Base-by-base conservation (phyloP, 2,329 filamentous ascomycete genomes). In the Diaporthe sp. region DNA sequence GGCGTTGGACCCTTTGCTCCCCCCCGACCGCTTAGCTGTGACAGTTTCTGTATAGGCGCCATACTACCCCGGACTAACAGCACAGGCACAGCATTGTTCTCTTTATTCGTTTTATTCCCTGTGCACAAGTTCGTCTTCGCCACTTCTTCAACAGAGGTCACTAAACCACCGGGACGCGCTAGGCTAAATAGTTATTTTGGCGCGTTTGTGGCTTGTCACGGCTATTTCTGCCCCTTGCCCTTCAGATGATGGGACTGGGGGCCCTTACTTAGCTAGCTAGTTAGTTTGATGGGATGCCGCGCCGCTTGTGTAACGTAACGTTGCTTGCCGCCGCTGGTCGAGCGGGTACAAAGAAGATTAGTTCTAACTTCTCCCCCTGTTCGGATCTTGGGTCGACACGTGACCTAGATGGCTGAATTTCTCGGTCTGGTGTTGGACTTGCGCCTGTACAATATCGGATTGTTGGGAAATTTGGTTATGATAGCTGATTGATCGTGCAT, bases 311-410 rank as follows among this genome's bases (percentile, higher is more conserved):
- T 39, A 39, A 55, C 31, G 44, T 63, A 63, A 63, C 60, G 60
- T 72, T 72, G 70, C 70, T 72, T 39, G 39, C 57, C 63, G 63
- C 44, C 17, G n/a, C 39, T 42, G 58, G 42, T 47, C 42, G 9
- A 20, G 58, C 58, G 34, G n/a, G 20, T 31, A 34, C 42, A 49
- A 47, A 31, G 37, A 20, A 42, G 31, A 34, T 53, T n/a, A 31
- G 53, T 7, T 20, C 28, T 28, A 28, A 28, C 28, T 28, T 3
- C 6, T 5, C n/a, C 28, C 42, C 25, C 1, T 20, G 22, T 55
- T 12, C 4, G 10, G 9, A 2, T 47, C 3, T 9, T 47, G 34
- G 20, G 42, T 15, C 5, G 31, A 6, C 71, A 72, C 71, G 71
- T 72, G 71, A 72, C 28, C 44, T 31, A 1, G 8, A 58, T n/a